Conservation (phyloP, 2,329 filamentous ascomycete species). For the Hypoxylon rubiginosum region DNA sequence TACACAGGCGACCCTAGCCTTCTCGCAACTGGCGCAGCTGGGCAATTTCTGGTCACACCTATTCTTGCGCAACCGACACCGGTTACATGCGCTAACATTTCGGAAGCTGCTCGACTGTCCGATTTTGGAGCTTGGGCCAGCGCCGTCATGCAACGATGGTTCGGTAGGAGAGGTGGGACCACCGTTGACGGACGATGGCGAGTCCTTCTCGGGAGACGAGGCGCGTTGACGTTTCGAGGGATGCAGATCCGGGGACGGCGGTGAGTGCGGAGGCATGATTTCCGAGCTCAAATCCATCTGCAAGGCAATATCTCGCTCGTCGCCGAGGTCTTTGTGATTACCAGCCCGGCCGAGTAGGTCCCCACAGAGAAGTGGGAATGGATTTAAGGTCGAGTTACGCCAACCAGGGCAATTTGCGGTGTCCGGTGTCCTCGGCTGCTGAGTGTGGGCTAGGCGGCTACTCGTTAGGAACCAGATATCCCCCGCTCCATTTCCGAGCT, state of each 20-base stretch:
- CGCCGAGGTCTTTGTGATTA: conserved; percentile 15
- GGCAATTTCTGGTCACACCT: conserved; percentile 94
- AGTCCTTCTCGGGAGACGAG: conserved; percentile 63
- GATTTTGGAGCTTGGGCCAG: conserved; percentile 57
- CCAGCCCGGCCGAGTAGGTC: conserved; percentile 11
- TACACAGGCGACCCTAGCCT: conserved; percentile 90
- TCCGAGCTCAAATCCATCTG: conserved; percentile 33
- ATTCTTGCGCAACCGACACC: conserved; percentile 92
- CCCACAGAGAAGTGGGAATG: conserved; percentile 23
- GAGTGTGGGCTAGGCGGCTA: conserved; percentile 30
- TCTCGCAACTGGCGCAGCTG: conserved; percentile 91
- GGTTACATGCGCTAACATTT: conserved; percentile 94
- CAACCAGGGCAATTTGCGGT: conserved; percentile 19
- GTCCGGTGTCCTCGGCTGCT: conserved; percentile 19
- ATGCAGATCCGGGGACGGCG: conserved; percentile 64
- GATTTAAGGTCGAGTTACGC: conserved; percentile 23
- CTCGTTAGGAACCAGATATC: conserved; percentile 32
- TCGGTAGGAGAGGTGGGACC: conserved; percentile 54
- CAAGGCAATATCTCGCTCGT: conserved; percentile 17
- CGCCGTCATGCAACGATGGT: conserved; percentile 49
- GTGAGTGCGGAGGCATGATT: conserved; percentile 62
- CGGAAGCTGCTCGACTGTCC: conserved; percentile 78
- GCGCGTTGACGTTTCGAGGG: conserved; percentile 71
- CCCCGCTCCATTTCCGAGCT: conserved; percentile 43
- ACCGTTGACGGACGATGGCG: conserved; percentile 57